A percentile compares a stretch with the other conserved stretches of the same genome.
Evolutionary conservation across 306 rosid species (phyloP).

Genomic region (Senna siamea): DNA sequence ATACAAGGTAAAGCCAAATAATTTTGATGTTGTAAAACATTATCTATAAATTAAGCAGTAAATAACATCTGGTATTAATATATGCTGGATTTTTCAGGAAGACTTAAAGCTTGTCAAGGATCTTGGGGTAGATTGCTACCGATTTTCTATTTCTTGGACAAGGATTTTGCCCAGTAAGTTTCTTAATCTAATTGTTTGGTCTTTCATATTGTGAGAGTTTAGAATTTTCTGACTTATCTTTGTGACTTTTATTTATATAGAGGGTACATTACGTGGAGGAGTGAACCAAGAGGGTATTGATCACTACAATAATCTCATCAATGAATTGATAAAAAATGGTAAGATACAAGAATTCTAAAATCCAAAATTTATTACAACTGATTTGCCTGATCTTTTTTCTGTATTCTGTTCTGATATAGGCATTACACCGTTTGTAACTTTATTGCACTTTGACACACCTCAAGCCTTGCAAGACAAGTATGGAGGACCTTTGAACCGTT

Average conservation of each 20-base stretch:
- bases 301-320: constrained; percentile 28
- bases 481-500: constrained; percentile 42
- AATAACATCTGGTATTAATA: neutral
- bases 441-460: constrained; percentile 46
- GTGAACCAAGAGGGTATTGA: constrained; percentile 26
- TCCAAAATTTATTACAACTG: too few species aligned
- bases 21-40: too few species aligned
- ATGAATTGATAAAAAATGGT: constrained; percentile 31
- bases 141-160: constrained; percentile 52
- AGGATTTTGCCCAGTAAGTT: constrained; percentile 48
- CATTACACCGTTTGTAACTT: constrained; percentile 48
- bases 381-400: neutral
- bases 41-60: too few species aligned
- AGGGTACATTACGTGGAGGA: constrained; percentile 25
- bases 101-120: constrained; percentile 40
- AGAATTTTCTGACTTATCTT: too few species aligned
- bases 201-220: too few species aligned
- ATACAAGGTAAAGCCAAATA: constrained; percentile 16
- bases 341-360: neutral
- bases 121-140: constrained; percentile 39
- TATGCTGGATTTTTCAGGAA: constrained; percentile 25
- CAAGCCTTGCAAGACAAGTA: constrained; percentile 46
- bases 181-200: neutral
- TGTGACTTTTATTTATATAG: neutral
- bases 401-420: constrained; percentile 13